Base-by-base conservation (phyloP, 129 eudicot species). In the Ambrosia trifida region DNA sequence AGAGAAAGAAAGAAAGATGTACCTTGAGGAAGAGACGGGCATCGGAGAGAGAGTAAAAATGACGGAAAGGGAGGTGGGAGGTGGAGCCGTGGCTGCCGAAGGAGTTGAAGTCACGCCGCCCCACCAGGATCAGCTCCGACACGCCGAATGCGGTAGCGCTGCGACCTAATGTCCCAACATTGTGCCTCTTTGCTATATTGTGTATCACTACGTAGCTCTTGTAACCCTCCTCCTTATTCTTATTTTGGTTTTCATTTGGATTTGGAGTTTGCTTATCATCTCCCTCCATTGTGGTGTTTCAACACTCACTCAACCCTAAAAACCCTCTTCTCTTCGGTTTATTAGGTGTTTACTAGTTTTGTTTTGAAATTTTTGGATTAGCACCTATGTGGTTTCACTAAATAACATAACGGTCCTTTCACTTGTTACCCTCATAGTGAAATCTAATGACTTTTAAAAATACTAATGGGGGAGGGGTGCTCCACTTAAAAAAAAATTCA, bases 81-180 rank as follows among this genome's bases (percentile, higher is more conserved):
- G 96, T 85, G 72, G 99, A 85, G 24, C 99, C 99, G 46, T 95
- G 99, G 89, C 96, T 90, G 45, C 99, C 99, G 66, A 95, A 95
- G 50, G 99, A 72, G 90, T 90, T 95, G 83, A 90, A 95, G 60
- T 95, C 99, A 19, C 99, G 91, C 43, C 97, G 93, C 61, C 99
- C 99, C 2, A 95, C 96, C 1, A 95, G 80, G 20, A 95, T 90
- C 19, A 95, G 70, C 84, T 95, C 99, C 3, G 99, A 64, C 41
- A 95, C 97, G 54, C 99, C 97, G 82, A 95, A 95, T 2, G 99
- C 99, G 38, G 96, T 88, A 82, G 96, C 95, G 85, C 99, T 90
- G 11, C 99, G 96, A 43, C 94, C 99, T 66, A 95, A 68, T 17
- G 97, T 95, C 2, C 99, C 99, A 44, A 95, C 99, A 78, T 95